Percentiles rank a stretch among this genome's conserved stretches.
phyloP scores from a whole-genome alignment of 768 basidiomycete species.

The Auriscalpium orientale region DNA sequence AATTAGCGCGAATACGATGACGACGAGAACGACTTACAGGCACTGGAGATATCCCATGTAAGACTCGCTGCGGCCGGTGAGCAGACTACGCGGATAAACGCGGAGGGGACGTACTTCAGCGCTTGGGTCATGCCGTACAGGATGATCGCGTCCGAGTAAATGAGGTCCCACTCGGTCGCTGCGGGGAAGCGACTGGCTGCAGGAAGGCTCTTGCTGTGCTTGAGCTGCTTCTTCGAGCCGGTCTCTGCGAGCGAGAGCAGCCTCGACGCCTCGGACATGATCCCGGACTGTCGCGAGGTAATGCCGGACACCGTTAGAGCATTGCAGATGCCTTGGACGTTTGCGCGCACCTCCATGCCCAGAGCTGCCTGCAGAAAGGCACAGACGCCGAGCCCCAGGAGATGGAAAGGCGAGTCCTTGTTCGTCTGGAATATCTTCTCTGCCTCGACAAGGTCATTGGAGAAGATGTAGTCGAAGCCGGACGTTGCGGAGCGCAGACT shows the following conservation, averaged over 20 bases:
- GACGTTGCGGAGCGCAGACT: conserved; percentile 28
- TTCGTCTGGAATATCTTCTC: conserved; percentile 38
- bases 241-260: conserved; percentile 54
- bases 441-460: conserved; percentile 55
- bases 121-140: conserved; percentile 66
- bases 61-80: conserved; percentile 44
- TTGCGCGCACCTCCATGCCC: conserved; percentile 59
- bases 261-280: conserved; percentile 57
- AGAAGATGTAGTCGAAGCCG: conserved; percentile 67
- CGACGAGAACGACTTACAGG: conserved; percentile 38
- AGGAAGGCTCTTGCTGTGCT: conserved; percentile 27
- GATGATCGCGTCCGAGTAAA: conserved; percentile 66
- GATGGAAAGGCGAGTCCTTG: conserved; percentile 59
- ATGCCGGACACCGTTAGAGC: background rate
- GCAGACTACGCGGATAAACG: background rate
- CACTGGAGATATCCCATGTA: conserved; percentile 77
- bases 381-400: conserved; percentile 63
- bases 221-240: conserved; percentile 46
- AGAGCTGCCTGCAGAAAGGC: conserved; percentile 72
- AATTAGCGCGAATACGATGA: background rate
- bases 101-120: conserved; percentile 41
- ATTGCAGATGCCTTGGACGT: background rate
- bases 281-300: conserved; percentile 32
- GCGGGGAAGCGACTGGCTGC: conserved; percentile 40
- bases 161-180: conserved; percentile 70